Evolutionary conservation across 495 filamentous ascomycete species (phyloP), one percentile per base, ranked within the genome.

Genomic region (Bryoglossum gracile): DNA sequence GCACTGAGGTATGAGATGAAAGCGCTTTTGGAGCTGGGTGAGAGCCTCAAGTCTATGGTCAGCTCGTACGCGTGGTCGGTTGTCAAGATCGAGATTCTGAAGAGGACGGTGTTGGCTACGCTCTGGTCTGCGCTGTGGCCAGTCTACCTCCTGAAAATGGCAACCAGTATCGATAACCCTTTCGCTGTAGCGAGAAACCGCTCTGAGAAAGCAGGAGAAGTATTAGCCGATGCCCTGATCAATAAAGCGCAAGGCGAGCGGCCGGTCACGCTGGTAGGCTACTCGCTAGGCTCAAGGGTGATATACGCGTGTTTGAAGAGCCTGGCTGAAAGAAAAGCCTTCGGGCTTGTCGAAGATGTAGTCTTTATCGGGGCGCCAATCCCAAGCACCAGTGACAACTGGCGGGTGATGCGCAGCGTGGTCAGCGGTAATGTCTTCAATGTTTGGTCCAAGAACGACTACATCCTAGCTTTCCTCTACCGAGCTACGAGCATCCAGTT

Each of bases 191-290:
- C 84, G 9, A 87, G 85, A 59, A 70, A 80, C 21, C 77, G 89
- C 30, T 81, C 85, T 18, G 89, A 96, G 54, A 96, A 96, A 68
- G 83, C 87, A 0, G 91, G 91, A 0, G 70, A 76, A 37, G 81
- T 88, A 8, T 76, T 98, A 0, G 90, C 91, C 5, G 89, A 98
- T 60, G 82, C 87, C 11, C 67, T 98, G 43, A 85, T 91, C 54
- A 90, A 85, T 65, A 87, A 84, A 58, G 81, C 82, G 0, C 90
- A 94, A 56, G 92, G 92, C 9, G 87, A 95, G 62, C 78, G 92
- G 11, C 82, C 92, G 0, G 84, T 96, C 2, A 92, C 83, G n/a
- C 68, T 98, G 2, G 71, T 95, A 45, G 92, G 92, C 1, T 96
- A 90, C 65, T 87, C 87, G 9, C 69, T 98, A 13, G 92, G 91